phyloP scores from a whole-genome alignment of 1,284 basidiomycete species.

The Ganoderma boninense region DNA sequence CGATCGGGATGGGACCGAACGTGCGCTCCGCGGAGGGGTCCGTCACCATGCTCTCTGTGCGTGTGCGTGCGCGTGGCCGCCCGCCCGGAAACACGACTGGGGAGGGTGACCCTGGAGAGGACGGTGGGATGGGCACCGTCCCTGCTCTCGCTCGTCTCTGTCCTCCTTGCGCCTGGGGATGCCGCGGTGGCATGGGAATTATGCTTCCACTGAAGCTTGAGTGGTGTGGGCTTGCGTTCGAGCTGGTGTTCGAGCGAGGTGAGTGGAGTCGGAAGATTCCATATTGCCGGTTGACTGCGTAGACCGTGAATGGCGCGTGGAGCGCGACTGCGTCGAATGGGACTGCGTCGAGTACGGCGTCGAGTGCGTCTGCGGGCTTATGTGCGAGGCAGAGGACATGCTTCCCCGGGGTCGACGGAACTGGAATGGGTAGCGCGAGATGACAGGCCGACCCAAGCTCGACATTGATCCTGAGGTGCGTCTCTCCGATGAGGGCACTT shows the following conservation, averaged over 20 bases:
- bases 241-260: slow-evolving; percentile 42
- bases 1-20: slow-evolving; percentile 45
- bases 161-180: slow-evolving; percentile 52
- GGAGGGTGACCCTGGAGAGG: slow-evolving; percentile 53
- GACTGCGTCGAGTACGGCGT: slow-evolving; percentile 47
- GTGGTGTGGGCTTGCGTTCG: slow-evolving; percentile 44
- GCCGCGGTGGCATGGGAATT: slow-evolving; percentile 78
- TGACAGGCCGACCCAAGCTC: slow-evolving; percentile 77
- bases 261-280: slow-evolving; percentile 68
- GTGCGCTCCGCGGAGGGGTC: slow-evolving; percentile 40
- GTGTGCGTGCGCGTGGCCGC: slow-evolving; percentile 46
- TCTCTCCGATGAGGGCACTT: slow-evolving; percentile 57
- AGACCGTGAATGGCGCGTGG: slow-evolving; percentile 51
- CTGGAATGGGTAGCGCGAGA: slow-evolving; percentile 74
- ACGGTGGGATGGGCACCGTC: slow-evolving; percentile 55
- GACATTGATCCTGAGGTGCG: slow-evolving; percentile 81
- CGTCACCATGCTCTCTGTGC: slow-evolving; percentile 54
- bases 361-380: slow-evolving; percentile 48
- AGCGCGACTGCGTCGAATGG: slow-evolving; percentile 52
- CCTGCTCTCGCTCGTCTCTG: slow-evolving; percentile 55
- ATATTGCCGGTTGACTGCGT: slow-evolving; percentile 67
- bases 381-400: slow-evolving; percentile 48
- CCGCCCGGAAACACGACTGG: slow-evolving; percentile 53
- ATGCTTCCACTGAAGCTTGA: slow-evolving; percentile 45
- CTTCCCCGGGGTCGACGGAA: slow-evolving; percentile 61